A percentile compares a stretch with the other conserved stretches of the same genome.
phyloP scores from a whole-genome alignment of 306 rosid species.

The Biancaea sappan region DNA sequence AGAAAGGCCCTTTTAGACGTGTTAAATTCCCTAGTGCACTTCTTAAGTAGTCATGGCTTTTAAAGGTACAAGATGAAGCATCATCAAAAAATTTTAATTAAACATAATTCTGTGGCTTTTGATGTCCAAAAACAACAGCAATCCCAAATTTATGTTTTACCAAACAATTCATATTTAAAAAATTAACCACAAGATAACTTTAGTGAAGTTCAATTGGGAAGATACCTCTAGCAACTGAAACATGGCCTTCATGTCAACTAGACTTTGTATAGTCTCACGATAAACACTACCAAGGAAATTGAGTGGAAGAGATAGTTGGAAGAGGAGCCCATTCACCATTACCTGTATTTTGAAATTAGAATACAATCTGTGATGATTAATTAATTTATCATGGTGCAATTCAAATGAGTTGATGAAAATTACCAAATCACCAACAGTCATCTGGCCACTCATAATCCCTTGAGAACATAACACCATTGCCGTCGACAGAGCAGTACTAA shows the following conservation, averaged over 20 bases:
- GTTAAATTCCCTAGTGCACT: too few relatives aligned
- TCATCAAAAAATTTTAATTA: too few relatives aligned
- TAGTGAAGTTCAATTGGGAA: conserved; percentile 26
- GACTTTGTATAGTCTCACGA: conserved; percentile 96
- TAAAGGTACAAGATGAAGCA: too few relatives aligned
- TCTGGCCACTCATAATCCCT: conserved; percentile 73
- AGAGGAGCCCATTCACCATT: conserved; percentile 99
- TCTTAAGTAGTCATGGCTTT: too few relatives aligned
- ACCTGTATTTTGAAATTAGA: conserved; percentile 57
- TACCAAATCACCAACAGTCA: conserved; percentile 99
- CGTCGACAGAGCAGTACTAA: conserved; percentile 91
- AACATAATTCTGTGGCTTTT: too few relatives aligned
- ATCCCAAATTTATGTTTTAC: conserved; percentile 26
- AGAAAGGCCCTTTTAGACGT: too few relatives aligned
- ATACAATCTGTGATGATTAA: conserved; percentile 27
- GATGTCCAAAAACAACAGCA: too few relatives aligned
- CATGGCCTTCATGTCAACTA: conserved; percentile 96
- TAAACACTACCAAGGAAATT: conserved; percentile 97
- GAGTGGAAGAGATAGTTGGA: conserved; percentile 97
- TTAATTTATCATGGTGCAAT: conserved; percentile 4
- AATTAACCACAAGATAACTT: conserved; percentile 18
- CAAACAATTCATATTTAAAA: not conserved
- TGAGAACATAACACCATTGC: conserved; percentile 97
- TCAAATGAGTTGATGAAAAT: conserved; percentile 31
- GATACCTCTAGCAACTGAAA: conserved; percentile 97